Evolutionary conservation across 2,329 filamentous ascomycete genomes (phyloP), one percentile per base, ranked within the genome.

Genomic region (Canariomyces notabilis): DNA sequence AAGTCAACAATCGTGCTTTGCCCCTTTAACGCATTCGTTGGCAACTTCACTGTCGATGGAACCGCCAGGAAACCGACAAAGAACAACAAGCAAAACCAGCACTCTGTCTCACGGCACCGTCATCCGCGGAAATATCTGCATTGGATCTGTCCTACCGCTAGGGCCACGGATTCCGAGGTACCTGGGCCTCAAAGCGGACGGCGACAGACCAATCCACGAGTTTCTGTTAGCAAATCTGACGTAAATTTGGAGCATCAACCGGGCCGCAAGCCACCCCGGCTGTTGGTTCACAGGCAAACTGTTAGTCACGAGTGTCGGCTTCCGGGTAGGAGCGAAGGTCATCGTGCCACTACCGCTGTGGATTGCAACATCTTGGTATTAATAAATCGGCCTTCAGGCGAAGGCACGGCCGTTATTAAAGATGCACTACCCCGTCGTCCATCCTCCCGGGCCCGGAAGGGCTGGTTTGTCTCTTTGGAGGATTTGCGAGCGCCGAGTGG

Each of bases 181-280:
- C 23, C 32, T 40, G 31, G 20, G 22, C 11, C 39, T 41, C 8
- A 14, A 14, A 37, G 3, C n/a, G 16, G 16, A 29, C 21, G 42
- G 29, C 53, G 44, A 51, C 50, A 54, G 23, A 8, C 55, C 47
- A 14, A 8, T 41, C 52, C 21, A 35, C 46, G 54, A 52, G 41
- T 58, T 58, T 56, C 50, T 42, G 19, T 58, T 58, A 58, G 49
- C 53, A 57, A 58, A 57, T 57, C 53, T 57, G 51, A 56, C 54
- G 56, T 57, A 48, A 42, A 46, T 42, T 35, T 31, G 39, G 35
- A 23, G 16, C 47, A 22, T 18, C 29, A 29, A 3, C 37, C n/a
- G 36, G 31, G n/a, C n/a, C 26, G 20, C 19, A 37, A 20, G 33
- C 33, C 34, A n/a, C 16, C 22, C 36, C 29, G 6, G 23, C 45